Percentiles rank a stretch among this genome's conserved stretches.
Conservation (phyloP, 768 basidiomycete species). For the Rhodotorula sphaerocarpa region DNA sequence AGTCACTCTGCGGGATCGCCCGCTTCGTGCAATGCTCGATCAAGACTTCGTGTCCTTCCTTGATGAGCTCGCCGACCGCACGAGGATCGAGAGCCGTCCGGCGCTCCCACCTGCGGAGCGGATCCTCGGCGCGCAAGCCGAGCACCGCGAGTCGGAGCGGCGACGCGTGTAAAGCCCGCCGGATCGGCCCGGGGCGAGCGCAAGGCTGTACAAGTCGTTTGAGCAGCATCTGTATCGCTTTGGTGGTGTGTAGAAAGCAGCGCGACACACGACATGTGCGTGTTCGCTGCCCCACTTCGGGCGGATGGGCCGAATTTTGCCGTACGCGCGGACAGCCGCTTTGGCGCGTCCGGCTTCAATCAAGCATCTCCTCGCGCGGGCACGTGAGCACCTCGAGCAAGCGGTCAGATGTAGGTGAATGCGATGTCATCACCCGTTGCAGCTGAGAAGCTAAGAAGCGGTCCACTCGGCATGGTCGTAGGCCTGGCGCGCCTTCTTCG, state of each 20-base stretch:
- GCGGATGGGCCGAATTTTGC: too few species aligned
- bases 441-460: background rate
- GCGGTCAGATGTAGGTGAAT: too few species aligned
- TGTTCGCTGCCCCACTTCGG: too few species aligned
- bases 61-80: slow-evolving; percentile 58
- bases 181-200: background rate
- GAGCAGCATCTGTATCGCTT: too few species aligned
- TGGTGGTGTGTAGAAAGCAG: too few species aligned
- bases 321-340: too few species aligned
- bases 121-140: slow-evolving; percentile 69
- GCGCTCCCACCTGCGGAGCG: slow-evolving; percentile 73
- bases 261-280: too few species aligned
- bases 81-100: slow-evolving; percentile 73
- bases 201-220: too few species aligned
- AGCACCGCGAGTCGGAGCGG: slow-evolving; percentile 35
- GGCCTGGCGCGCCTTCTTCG: background rate
- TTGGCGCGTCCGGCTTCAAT: too few species aligned
- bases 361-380: too few species aligned
- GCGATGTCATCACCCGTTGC: too few species aligned
- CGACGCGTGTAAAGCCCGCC: background rate
- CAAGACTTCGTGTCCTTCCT: slow-evolving; percentile 57
- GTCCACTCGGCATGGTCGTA: background rate
- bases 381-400: too few species aligned
- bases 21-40: slow-evolving; percentile 69
- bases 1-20: slow-evolving; percentile 60